A percentile compares a stretch with the other conserved stretches of the same genome.
phyloP scores from a whole-genome alignment of 306 rosid genomes.

The Ceratonia siliqua region DNA sequence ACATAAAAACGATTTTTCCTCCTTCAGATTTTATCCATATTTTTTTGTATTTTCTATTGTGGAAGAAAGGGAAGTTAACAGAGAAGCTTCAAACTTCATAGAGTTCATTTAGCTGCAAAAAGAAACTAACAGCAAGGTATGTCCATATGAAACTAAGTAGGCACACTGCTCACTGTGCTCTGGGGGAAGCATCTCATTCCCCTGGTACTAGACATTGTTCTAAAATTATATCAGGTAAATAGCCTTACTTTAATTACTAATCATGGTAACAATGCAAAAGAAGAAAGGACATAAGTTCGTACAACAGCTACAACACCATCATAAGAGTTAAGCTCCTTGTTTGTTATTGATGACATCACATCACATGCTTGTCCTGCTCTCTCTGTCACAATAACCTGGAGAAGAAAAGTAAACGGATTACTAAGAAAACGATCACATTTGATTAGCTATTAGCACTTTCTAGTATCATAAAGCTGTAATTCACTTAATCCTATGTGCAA shows the following conservation, averaged over 20 bases:
- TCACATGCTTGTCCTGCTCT: slow-evolving; percentile 86
- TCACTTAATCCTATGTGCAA: slow-evolving; percentile 1
- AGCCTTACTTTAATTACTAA: not conserved
- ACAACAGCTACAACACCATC: slow-evolving; percentile 92
- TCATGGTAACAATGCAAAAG: slow-evolving; percentile 22
- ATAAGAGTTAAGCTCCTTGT: slow-evolving; percentile 69
- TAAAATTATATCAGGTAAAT: not conserved
- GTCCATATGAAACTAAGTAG: not conserved
- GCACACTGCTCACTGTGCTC: not conserved
- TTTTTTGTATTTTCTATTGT: not conserved
- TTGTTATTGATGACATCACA: slow-evolving; percentile 65
- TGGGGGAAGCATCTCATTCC: not conserved
- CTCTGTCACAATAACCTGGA: slow-evolving; percentile 84
- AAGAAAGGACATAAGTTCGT: slow-evolving; percentile 51
- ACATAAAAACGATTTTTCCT: slow-evolving; percentile 2
- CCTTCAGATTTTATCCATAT: not conserved
- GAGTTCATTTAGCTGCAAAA: not conserved
- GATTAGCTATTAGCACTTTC: slow-evolving; percentile 4
- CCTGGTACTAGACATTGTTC: not conserved
- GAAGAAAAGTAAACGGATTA: slow-evolving; percentile 33
- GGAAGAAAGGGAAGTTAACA: too few relatives aligned
- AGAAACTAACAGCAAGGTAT: slow-evolving; percentile 2
- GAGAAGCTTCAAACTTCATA: not conserved
- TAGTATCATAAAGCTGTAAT: slow-evolving; percentile 18
- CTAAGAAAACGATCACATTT: slow-evolving; percentile 1